Base-by-base conservation (phyloP, 352 stramenopile species). In the Peronosclerospora sorghi region DNA sequence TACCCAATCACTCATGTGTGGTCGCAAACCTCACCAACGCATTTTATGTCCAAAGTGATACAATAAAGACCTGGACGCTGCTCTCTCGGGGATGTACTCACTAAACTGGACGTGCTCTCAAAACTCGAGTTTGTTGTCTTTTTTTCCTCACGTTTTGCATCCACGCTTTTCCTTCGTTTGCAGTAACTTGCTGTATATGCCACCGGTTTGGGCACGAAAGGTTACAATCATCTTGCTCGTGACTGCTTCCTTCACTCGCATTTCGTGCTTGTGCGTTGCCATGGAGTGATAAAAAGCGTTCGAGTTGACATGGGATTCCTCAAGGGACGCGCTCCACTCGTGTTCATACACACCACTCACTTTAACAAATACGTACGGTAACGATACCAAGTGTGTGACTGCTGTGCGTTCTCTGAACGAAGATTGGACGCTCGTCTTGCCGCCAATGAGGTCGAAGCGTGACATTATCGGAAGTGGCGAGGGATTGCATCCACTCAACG, bases 301-400 rank as follows among this genome's bases (percentile, higher is more conserved):
- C 0, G 68, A 85, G 2, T 64, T 51, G 9, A 55, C 20, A 49
- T 89, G 76, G 1, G 71, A 83, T 34, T 83, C 65, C 8, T 56
- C 49, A 2, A 89, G 51, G 10, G 76, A 89, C 29, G 49, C 57
- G 4, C 21, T 42, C 71, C 76, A 89, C 44, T 83, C 71, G 15
- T 73, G 40, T 13, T 59, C 42, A 39, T 83, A 74, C 1, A 56
- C n/a, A n/a, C n/a, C n/a, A n/a, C 41, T 7, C 83, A 45, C 51
- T 85, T 83, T 8, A 73, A 41, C 6, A 88, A 52, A 35, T 88
- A n/a, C n/a, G n/a, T n/a, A n/a, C n/a, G n/a, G n/a, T n/a, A n/a
- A n/a, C n/a, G n/a, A n/a, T n/a, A n/a, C n/a, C n/a, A n/a, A n/a
- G n/a, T n/a, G n/a, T n/a, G n/a, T n/a, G n/a, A n/a, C n/a, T n/a